Evolutionary conservation across 768 basidiomycete species (phyloP).

Genomic region (Amanita thiersii): DNA sequence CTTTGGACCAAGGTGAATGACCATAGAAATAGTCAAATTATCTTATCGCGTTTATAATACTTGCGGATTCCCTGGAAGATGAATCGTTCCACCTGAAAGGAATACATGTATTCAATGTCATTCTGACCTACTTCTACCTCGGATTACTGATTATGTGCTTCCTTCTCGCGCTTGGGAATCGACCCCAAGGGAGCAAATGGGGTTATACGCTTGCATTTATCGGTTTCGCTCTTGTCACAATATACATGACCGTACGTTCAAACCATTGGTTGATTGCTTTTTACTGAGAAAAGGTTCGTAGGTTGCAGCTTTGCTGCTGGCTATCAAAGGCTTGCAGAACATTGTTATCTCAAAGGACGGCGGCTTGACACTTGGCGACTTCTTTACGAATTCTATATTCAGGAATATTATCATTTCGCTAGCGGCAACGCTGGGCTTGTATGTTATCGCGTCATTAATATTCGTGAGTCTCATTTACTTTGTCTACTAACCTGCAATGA

Average conservation of each 20-base stretch:
- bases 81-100: slow-evolving; percentile 44
- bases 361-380: slow-evolving; percentile 40
- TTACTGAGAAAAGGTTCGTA: slow-evolving; percentile 19
- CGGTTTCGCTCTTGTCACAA: slow-evolving; percentile 83
- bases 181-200: slow-evolving; percentile 87
- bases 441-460: slow-evolving; percentile 72
- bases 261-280: neutral
- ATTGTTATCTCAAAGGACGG: slow-evolving; percentile 39
- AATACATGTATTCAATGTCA: slow-evolving; percentile 66
- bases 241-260: slow-evolving; percentile 86
- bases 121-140: slow-evolving; percentile 83
- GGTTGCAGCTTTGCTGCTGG: slow-evolving; percentile 74
- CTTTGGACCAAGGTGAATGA: neutral
- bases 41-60: slow-evolving; percentile 81
- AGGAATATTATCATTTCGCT: slow-evolving; percentile 82
- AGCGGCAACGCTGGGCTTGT: slow-evolving; percentile 83
- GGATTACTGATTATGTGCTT: slow-evolving; percentile 85
- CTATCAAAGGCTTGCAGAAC: slow-evolving; percentile 69
- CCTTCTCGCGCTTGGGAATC: slow-evolving; percentile 80
- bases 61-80: slow-evolving; percentile 70
- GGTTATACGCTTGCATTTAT: slow-evolving; percentile 80
- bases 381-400: slow-evolving; percentile 78
- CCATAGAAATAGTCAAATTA: slow-evolving; percentile 61
- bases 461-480: slow-evolving; percentile 53
- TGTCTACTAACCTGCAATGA: neutral